Percentiles rank a stretch among this genome's conserved stretches.
These are phyloP conservation scores for Phytopythium chamaehyphon DNA, from an alignment of 352 stramenopile species.

Conservation along the genomic window DNA sequence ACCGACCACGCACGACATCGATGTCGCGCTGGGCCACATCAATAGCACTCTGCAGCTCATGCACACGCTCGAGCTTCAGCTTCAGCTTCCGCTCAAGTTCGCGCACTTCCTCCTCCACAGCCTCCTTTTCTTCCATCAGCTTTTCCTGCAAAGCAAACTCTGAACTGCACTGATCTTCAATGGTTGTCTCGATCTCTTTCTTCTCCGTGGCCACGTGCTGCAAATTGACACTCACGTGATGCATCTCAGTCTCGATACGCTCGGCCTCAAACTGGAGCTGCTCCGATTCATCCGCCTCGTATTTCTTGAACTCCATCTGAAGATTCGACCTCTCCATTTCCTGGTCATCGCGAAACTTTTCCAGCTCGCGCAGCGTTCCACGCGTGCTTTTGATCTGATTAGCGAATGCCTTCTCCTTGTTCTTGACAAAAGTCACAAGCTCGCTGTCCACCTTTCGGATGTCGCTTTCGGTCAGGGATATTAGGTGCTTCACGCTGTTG, in stretches of 20 bases:
- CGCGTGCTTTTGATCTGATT: constrained; percentile 75
- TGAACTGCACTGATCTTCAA: constrained; percentile 68
- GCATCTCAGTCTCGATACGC: constrained; percentile 68
- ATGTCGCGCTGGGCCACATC: constrained; percentile 75
- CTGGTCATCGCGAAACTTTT: constrained; percentile 78
- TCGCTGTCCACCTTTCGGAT: constrained; percentile 76
- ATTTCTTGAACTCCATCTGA: constrained; percentile 57
- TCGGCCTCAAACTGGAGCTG: constrained; percentile 78
- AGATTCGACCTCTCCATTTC: constrained; percentile 41
- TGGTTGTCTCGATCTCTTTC: constrained; percentile 69
- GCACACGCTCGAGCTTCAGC: constrained; percentile 50
- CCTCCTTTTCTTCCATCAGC: constrained; percentile 50
- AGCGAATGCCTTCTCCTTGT: constrained; percentile 73
- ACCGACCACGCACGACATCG: constrained; percentile 62
- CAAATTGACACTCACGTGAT: constrained; percentile 71
- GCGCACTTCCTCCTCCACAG: constrained; percentile 66
- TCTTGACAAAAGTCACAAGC: constrained; percentile 60
- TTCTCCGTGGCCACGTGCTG: constrained; percentile 70
- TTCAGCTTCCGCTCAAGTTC: constrained; percentile 69
- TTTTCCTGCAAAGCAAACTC: constrained; percentile 51
- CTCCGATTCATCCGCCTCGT: constrained; percentile 59
- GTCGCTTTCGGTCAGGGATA: constrained; percentile 77
- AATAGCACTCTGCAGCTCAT: constrained; percentile 60
- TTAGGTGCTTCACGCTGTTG: constrained; percentile 77
- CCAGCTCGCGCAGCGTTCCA: constrained; percentile 60